A percentile compares a stretch with the other conserved stretches of the same genome.
These are phyloP conservation scores for Amanita jacksonii DNA, from an alignment of 768 basidiomycete genomes.

Conservation along the genomic window DNA sequence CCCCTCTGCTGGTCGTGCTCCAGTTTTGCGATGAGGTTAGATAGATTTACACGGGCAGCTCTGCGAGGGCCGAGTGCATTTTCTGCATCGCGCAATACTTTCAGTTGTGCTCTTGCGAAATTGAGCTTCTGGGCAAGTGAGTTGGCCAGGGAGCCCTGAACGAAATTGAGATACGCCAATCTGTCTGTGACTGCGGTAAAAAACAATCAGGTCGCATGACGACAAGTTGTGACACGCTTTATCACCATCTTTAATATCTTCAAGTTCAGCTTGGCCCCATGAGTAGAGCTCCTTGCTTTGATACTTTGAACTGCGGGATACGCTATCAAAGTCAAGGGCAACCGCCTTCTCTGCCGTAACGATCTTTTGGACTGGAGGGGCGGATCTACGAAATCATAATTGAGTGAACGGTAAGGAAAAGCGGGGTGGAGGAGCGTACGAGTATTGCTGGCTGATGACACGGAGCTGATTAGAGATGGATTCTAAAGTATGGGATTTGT, in stretches of 20 bases:
- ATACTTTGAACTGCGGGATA: constrained; percentile 55
- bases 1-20: constrained; percentile 61
- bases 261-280: constrained; percentile 67
- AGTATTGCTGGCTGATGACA: constrained; percentile 65
- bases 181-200: constrained; percentile 57
- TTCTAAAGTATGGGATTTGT: constrained; percentile 49
- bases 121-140: constrained; percentile 57
- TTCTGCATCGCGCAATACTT: constrained; percentile 68
- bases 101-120: constrained; percentile 54
- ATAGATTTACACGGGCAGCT: constrained; percentile 45
- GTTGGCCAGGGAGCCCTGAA: constrained; percentile 56
- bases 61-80: constrained; percentile 48
- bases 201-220: constrained; percentile 10
- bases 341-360: constrained; percentile 74
- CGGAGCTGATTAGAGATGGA: constrained; percentile 66
- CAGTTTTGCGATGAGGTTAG: constrained; percentile 51
- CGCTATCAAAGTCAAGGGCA: constrained; percentile 61
- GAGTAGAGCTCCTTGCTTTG: constrained; percentile 81
- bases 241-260: constrained; percentile 70
- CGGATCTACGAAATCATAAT: constrained; percentile 33
- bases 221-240: constrained; percentile 11
- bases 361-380: constrained; percentile 65
- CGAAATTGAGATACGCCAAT: constrained; percentile 73
- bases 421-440: constrained; percentile 34
- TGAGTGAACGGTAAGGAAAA: constrained; percentile 9